Conservation (phyloP, 2,329 filamentous ascomycete species). For the Dothidotthia symphoricarpi region DNA sequence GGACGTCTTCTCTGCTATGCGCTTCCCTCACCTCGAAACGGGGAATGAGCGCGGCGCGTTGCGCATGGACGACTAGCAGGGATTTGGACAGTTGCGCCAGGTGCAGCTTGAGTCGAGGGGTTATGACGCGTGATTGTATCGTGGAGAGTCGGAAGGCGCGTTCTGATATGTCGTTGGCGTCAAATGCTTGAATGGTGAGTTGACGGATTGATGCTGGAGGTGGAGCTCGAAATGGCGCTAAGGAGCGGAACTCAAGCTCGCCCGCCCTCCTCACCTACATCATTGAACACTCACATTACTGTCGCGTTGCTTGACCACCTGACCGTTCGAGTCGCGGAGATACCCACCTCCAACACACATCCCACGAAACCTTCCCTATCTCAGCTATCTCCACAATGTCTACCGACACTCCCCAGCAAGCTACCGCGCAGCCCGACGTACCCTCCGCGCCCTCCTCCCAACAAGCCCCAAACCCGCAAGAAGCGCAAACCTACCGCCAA, state of each 20-base stretch:
- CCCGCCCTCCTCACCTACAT: no score
- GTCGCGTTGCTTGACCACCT: no score
- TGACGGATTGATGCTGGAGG: no score
- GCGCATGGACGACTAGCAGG: constrained; percentile 10
- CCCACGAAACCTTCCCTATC: not conserved
- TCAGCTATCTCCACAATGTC: constrained; percentile 15
- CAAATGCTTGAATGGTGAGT: no score
- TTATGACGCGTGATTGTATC: constrained; percentile 4
- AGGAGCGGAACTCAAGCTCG: no score
- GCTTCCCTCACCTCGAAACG: constrained; percentile 23
- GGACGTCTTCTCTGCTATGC: constrained; percentile 21
- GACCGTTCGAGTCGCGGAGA: no score
- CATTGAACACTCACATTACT: no score
- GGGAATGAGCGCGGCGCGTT: constrained; percentile 17
- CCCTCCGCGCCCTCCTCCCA: not conserved
- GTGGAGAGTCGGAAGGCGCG: no score
- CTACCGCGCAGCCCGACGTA: constrained; percentile 7
- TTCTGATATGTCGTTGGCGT: no score
- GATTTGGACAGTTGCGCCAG: not conserved
- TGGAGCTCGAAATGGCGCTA: no score
- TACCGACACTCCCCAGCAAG: constrained; percentile 5
- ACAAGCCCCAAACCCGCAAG: constrained; percentile 7
- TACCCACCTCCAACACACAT: not conserved
- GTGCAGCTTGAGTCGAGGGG: not conserved
- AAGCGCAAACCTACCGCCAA: constrained; percentile 29